Percentiles rank a stretch among this genome's conserved stretches.
phyloP scores from a whole-genome alignment of 305 asterid species.

The Rubia tinctorum region DNA sequence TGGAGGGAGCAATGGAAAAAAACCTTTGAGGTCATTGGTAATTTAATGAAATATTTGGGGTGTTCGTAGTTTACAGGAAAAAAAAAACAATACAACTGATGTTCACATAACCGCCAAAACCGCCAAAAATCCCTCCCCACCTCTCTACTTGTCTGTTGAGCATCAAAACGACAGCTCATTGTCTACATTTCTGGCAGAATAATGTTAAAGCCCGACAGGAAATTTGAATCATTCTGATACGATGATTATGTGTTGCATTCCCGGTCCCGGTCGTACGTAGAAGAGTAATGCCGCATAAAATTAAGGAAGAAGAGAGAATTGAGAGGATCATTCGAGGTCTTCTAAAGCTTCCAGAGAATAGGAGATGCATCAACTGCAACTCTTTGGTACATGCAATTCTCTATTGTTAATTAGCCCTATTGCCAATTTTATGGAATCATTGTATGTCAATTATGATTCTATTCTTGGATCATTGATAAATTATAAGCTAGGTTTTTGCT shows the following conservation, averaged over 20 bases:
- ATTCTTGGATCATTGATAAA: not conserved
- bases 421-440: too few species aligned
- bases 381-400: constrained; percentile 44
- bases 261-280: not conserved
- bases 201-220: not conserved
- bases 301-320: constrained; percentile 59
- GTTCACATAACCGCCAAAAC: constrained; percentile 74
- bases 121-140: constrained; percentile 67
- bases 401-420: not conserved
- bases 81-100: too few species aligned
- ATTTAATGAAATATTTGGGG: not conserved
- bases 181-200: not conserved
- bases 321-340: constrained; percentile 76
- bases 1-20: not conserved
- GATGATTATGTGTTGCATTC: not conserved
- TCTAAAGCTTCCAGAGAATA: constrained; percentile 67
- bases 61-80: not conserved
- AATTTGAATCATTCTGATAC: not conserved
- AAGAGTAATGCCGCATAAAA: constrained; percentile 45
- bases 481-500: not conserved
- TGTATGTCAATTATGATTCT: too few species aligned
- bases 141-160: constrained; percentile 17
- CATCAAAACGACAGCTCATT: not conserved
- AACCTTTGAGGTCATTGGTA: too few species aligned
- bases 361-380: constrained; percentile 89